Evolutionary conservation across 257 asterid species (phyloP).

Genomic region (Przewalskia tangutica): DNA sequence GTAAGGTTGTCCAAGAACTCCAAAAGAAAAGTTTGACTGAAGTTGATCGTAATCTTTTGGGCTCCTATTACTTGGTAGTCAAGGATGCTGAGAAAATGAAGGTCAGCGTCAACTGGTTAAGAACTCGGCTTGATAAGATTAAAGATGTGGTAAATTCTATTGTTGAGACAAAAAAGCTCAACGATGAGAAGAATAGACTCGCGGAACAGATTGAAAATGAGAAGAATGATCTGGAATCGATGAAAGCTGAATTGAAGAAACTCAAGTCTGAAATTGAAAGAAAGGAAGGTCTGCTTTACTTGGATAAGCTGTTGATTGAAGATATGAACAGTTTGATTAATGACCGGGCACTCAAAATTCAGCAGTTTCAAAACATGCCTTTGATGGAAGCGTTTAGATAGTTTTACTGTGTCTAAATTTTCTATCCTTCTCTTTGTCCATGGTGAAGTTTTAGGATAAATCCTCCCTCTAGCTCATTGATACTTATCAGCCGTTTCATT

Average conservation of each 20-base stretch:
- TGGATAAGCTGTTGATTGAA: slow-evolving; percentile 1
- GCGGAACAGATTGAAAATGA: background rate
- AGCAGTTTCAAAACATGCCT: background rate
- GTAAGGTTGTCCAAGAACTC: slow-evolving; percentile 5
- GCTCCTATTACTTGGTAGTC: background rate
- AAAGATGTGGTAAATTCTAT: slow-evolving; percentile 6
- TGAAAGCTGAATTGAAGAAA: slow-evolving; percentile 7
- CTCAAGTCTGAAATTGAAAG: slow-evolving; percentile 9
- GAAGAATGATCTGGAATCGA: slow-evolving; percentile 4
- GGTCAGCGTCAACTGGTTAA: slow-evolving; percentile 15
- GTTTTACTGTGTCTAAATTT: background rate
- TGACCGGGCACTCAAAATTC: background rate
- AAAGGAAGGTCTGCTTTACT: slow-evolving; percentile 1
- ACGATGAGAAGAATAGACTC: slow-evolving; percentile 6
- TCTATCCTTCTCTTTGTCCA: background rate
- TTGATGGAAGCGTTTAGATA: slow-evolving; percentile 17
- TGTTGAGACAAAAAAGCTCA: slow-evolving; percentile 3
- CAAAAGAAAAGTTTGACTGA: background rate
- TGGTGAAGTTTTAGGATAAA: background rate
- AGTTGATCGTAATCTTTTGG: background rate
- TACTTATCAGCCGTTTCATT: background rate
- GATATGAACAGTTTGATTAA: background rate
- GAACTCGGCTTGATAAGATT: background rate
- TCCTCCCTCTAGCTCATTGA: background rate
- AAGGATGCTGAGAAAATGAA: too few species aligned